Evolutionary conservation across 192 early-diverging fungal species (phyloP).

Genomic region (Podila horticola): DNA sequence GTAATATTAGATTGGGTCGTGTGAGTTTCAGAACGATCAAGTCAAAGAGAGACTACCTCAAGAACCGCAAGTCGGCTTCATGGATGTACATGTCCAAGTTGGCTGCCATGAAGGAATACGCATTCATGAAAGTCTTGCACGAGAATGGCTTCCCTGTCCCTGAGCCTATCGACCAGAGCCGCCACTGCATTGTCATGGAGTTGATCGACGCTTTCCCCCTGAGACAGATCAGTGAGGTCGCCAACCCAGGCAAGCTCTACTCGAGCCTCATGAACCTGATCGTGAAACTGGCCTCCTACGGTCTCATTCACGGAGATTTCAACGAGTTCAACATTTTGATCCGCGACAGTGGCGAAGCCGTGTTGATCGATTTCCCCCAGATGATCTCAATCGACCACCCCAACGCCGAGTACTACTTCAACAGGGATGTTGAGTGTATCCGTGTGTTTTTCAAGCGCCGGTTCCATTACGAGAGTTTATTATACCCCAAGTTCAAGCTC

Average conservation of each 20-base stretch:
- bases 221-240: slow-evolving; percentile 89
- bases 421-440: slow-evolving; percentile 99
- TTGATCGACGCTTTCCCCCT: slow-evolving; percentile 94
- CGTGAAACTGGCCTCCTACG: slow-evolving; percentile 92
- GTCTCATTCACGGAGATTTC: slow-evolving; percentile 99
- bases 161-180: slow-evolving; percentile 88
- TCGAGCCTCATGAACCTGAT: slow-evolving; percentile 95
- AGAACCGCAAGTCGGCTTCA: slow-evolving; percentile 92
- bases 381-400: slow-evolving; percentile 98
- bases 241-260: slow-evolving; percentile 92
- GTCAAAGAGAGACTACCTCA: slow-evolving; percentile 96
- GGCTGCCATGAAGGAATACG: slow-evolving; percentile 98
- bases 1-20: slow-evolving; percentile 80
- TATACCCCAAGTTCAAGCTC: slow-evolving; percentile 91
- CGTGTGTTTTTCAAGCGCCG: slow-evolving; percentile 90
- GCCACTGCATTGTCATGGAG: slow-evolving; percentile 98
- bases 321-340: slow-evolving; percentile 99
- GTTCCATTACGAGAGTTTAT: slow-evolving; percentile 89
- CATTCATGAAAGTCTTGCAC: slow-evolving; percentile 93
- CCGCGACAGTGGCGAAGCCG: slow-evolving; percentile 79
- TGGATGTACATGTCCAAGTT: slow-evolving; percentile 99
- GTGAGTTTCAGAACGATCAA: slow-evolving; percentile 98
- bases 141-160: slow-evolving; percentile 98
- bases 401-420: slow-evolving; percentile 98
- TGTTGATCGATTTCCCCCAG: slow-evolving; percentile 99